phyloP scores from a whole-genome alignment of 2,329 filamentous ascomycete species.

The Diaporthe australafricana region DNA sequence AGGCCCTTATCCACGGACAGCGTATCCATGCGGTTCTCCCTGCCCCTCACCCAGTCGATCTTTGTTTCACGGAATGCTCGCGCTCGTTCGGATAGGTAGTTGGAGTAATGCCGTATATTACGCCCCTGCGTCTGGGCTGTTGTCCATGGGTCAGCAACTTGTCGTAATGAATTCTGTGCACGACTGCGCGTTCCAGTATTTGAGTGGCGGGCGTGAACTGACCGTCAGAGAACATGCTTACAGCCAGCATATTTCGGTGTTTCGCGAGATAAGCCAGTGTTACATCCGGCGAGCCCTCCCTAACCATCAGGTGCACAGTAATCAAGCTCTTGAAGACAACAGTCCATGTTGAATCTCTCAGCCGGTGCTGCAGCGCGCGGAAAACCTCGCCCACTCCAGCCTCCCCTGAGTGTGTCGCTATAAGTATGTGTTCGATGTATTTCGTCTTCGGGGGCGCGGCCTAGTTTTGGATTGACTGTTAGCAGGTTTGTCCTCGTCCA shows the following conservation, averaged over 20 bases:
- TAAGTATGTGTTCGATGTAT: constrained; percentile 97
- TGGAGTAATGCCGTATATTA: constrained; percentile 92
- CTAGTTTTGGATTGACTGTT: constrained; percentile 56
- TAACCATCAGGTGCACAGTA: constrained; percentile 96
- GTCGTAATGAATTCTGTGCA: not conserved
- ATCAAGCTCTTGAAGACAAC: constrained; percentile 98
- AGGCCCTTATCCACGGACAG: constrained; percentile 92
- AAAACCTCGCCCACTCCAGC: constrained; percentile 96
- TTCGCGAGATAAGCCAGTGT: constrained; percentile 87
- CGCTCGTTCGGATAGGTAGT: constrained; percentile 86
- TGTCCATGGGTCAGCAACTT: constrained; percentile 40
- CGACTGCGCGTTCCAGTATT: not conserved
- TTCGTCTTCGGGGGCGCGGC: constrained; percentile 97
- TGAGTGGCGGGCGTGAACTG: constrained; percentile 49
- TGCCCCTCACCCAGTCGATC: constrained; percentile 88
- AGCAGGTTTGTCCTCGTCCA: constrained; percentile 37
- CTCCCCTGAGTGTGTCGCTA: constrained; percentile 95
- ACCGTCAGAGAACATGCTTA: constrained; percentile 95
- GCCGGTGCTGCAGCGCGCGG: constrained; percentile 85
- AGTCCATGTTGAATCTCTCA: constrained; percentile 99
- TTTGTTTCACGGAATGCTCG: constrained; percentile 86
- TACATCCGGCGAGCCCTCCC: constrained; percentile 90
- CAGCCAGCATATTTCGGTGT: constrained; percentile 84
- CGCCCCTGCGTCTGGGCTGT: constrained; percentile 92
- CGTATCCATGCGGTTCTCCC: constrained; percentile 85